Conservation (phyloP, 2,329 filamentous ascomycete species). For the Rutstroemia sp. region DNA sequence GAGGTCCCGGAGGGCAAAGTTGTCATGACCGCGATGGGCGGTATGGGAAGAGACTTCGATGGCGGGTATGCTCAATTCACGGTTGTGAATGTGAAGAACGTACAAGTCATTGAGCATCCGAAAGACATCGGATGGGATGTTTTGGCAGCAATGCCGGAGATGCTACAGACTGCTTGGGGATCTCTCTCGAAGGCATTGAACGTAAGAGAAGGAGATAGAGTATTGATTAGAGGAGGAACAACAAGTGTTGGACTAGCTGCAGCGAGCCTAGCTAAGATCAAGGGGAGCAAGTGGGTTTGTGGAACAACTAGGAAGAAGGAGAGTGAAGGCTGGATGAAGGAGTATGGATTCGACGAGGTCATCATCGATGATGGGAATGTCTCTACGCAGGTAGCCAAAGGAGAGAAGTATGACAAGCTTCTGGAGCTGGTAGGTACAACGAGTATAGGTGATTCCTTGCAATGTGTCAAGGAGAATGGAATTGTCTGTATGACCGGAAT, state of each 20-base stretch:
- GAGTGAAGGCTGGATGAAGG: constrained; percentile 32
- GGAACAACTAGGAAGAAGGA: constrained; percentile 34
- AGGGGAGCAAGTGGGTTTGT: constrained; percentile 28
- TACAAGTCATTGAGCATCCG: constrained; percentile 31
- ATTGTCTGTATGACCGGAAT: constrained; percentile 40
- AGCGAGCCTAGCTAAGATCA: background rate
- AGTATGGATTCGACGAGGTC: constrained; percentile 36
- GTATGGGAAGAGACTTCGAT: constrained; percentile 39
- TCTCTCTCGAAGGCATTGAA: constrained; percentile 34
- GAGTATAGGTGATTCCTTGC: constrained; percentile 37
- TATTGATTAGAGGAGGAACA: background rate
- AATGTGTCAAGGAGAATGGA: constrained; percentile 33
- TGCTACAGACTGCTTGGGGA: constrained; percentile 44
- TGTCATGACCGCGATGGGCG: constrained; percentile 42
- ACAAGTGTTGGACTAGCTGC: background rate
- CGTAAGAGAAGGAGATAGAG: constrained; percentile 31
- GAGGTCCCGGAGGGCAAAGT: constrained; percentile 34
- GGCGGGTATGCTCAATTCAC: constrained; percentile 44
- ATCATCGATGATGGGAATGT: constrained; percentile 37
- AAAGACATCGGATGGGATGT: constrained; percentile 33
- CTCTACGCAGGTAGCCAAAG: constrained; percentile 27
- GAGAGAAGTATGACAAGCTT: constrained; percentile 36
- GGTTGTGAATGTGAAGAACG: constrained; percentile 35
- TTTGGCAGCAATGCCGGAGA: constrained; percentile 41
- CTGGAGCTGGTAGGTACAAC: constrained; percentile 39